phyloP scores from a whole-genome alignment of 805 yeast genomes.

The Nakazawaea molendinolei region DNA sequence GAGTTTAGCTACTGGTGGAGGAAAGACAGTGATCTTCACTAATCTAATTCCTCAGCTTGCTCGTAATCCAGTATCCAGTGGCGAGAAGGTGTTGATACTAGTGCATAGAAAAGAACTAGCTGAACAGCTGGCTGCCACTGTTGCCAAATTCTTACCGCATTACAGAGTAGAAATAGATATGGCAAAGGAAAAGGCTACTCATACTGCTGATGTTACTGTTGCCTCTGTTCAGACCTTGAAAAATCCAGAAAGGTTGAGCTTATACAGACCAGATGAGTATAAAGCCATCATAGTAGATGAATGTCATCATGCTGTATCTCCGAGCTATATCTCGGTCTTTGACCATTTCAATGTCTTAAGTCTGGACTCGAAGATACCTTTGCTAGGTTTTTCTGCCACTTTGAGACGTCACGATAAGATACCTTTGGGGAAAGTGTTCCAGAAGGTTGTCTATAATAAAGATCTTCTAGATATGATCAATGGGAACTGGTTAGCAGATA shows the following conservation, averaged over 20 bases:
- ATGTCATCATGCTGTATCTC: constrained; percentile 86
- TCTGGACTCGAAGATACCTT: constrained; percentile 36
- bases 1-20: constrained; percentile 90
- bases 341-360: constrained; percentile 47
- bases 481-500: constrained; percentile 65
- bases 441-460: constrained; percentile 67
- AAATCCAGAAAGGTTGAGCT: constrained; percentile 31
- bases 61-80: constrained; percentile 19
- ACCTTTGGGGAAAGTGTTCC: constrained; percentile 53
- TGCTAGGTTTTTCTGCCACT: constrained; percentile 88
- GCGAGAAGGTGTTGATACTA: constrained; percentile 46
- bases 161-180: constrained; percentile 60
- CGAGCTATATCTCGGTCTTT: constrained; percentile 53
- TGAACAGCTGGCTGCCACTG: constrained; percentile 53
- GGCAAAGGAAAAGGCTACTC: constrained; percentile 42
- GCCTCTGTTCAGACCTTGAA: constrained; percentile 70
- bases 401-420: constrained; percentile 68
- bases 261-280: constrained; percentile 51
- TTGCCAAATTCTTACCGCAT: constrained; percentile 41
- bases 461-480: constrained; percentile 59
- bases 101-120: constrained; percentile 83
- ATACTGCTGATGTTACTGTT: constrained; percentile 55
- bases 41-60: constrained; percentile 40
- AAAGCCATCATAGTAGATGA: constrained; percentile 81
- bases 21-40: constrained; percentile 79